Percentiles rank a stretch among this genome's conserved stretches.
phyloP scores from a whole-genome alignment of 1,139 yeast genomes.

The Taphrina flavorubra region DNA sequence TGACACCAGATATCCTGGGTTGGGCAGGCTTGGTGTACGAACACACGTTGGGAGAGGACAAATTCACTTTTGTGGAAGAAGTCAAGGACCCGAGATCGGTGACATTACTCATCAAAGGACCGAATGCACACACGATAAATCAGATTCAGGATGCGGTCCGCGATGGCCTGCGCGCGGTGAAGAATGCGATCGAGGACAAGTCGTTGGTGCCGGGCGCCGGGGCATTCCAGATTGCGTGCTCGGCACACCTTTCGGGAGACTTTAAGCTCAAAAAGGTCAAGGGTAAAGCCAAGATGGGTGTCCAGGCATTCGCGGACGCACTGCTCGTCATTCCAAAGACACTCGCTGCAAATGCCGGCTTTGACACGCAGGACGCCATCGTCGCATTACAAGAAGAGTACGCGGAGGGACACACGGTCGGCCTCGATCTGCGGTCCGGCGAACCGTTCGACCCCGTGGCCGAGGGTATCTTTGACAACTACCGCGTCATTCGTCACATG shows the following conservation, averaged over 20 bases:
- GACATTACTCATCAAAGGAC: slow-evolving; percentile 88
- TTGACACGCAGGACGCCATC: slow-evolving; percentile 87
- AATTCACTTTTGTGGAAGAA: slow-evolving; percentile 93
- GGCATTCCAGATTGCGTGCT: slow-evolving; percentile 85
- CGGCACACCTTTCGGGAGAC: slow-evolving; percentile 65
- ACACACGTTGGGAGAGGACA: slow-evolving; percentile 94
- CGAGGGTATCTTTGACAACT: slow-evolving; percentile 97
- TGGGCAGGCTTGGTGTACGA: slow-evolving; percentile 90
- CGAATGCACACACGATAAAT: slow-evolving; percentile 82
- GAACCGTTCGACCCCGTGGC: slow-evolving; percentile 95
- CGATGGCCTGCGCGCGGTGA: slow-evolving; percentile 94
- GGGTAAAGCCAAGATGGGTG: slow-evolving; percentile 89
- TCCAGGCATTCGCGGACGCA: slow-evolving; percentile 92
- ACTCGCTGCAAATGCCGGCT: slow-evolving; percentile 88
- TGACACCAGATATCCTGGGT: slow-evolving; percentile 83
- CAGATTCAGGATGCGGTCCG: slow-evolving; percentile 97
- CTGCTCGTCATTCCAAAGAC: slow-evolving; percentile 91
- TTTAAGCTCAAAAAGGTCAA: slow-evolving; percentile 60
- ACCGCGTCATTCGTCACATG: slow-evolving; percentile 90
- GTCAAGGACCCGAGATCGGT: slow-evolving; percentile 90
- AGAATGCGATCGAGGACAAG: slow-evolving; percentile 85
- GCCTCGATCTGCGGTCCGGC: slow-evolving; percentile 87
- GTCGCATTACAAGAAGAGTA: slow-evolving; percentile 90
- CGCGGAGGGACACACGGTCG: slow-evolving; percentile 80
- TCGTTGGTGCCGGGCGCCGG: slow-evolving; percentile 96